A percentile compares a stretch with the other conserved stretches of the same genome.
phyloP scores from a whole-genome alignment of 2,329 filamentous ascomycete species.

The Colletotrichum plurivorum region DNA sequence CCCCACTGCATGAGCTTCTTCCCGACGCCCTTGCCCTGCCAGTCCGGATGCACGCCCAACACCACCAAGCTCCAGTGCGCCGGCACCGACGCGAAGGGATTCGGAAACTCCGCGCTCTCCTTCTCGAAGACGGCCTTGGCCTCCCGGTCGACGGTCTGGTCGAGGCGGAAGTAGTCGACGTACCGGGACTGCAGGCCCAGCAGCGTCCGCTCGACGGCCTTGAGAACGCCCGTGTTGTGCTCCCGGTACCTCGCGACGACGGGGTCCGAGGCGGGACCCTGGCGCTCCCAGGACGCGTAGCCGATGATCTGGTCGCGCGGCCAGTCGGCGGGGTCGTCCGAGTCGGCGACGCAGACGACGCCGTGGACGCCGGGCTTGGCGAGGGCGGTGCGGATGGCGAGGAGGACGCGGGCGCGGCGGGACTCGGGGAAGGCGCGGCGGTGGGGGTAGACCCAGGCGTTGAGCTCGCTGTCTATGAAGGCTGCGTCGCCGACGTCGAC shows the following conservation, averaged over 20 bases:
- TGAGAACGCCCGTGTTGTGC: not conserved
- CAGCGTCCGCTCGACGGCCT: conserved; percentile 5
- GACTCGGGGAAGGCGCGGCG: not conserved
- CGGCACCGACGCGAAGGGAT: not conserved
- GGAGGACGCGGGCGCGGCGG: conserved; percentile 9
- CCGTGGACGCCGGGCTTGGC: conserved; percentile 1
- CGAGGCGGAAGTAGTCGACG: conserved; percentile 4
- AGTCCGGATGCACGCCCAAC: conserved; percentile 3
- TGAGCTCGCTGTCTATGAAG: conserved; percentile 19
- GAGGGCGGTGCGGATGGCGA: not conserved
- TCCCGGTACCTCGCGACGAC: not conserved
- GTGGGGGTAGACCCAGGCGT: conserved; percentile 3
- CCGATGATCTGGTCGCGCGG: not conserved
- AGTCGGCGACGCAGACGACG: conserved; percentile 14
- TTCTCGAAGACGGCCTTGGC: not conserved
- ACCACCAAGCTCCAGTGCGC: not conserved
- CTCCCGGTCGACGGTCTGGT: conserved; percentile 1
- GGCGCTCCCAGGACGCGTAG: conserved; percentile 9
- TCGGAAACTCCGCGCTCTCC: not conserved
- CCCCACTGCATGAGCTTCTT: conserved; percentile 15
- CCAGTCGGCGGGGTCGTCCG: conserved; percentile 18
- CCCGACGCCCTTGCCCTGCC: conserved; percentile 11
- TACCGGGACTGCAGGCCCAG: conserved; percentile 1
- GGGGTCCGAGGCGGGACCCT: conserved; percentile 1
- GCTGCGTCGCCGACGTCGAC: not conserved